Conservation (phyloP, 768 basidiomycete genomes). For the Boletus vinaceobasis region DNA sequence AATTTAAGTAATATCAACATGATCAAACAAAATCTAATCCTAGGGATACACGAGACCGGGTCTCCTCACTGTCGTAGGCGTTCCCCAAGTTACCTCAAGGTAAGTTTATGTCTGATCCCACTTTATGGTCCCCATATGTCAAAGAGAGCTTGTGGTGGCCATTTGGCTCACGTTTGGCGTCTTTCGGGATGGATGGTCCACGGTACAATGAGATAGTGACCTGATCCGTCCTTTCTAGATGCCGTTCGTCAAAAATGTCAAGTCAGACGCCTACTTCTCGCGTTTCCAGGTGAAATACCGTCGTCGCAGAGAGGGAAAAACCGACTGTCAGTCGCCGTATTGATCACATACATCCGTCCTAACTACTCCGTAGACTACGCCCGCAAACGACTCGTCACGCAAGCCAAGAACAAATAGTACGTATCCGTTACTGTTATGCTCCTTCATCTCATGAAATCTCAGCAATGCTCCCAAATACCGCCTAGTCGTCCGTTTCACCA, state of each 20-base stretch:
- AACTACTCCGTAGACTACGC: slow-evolving; percentile 74
- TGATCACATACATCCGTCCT: slow-evolving; percentile 1
- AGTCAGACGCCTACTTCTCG: slow-evolving; percentile 97
- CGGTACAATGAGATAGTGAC: slow-evolving; percentile 26
- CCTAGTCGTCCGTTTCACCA: slow-evolving; percentile 98
- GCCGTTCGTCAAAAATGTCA: slow-evolving; percentile 98
- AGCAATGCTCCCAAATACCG: slow-evolving; percentile 98
- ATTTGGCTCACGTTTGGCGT: not conserved
- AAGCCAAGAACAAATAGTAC: slow-evolving; percentile 99
- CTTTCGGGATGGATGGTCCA: slow-evolving; percentile 31
- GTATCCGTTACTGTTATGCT: slow-evolving; percentile 21
- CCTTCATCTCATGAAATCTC: slow-evolving; percentile 5
- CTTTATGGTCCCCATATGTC: not conserved
- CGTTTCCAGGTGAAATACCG: slow-evolving; percentile 99
- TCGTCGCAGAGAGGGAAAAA: slow-evolving; percentile 96
- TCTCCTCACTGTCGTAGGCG: slow-evolving; percentile 28
- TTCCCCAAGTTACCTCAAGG: slow-evolving; percentile 39
- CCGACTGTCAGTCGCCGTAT: slow-evolving; percentile 70
- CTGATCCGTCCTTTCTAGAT: slow-evolving; percentile 42
- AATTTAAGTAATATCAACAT: slow-evolving; percentile 25
- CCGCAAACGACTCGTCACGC: slow-evolving; percentile 92
- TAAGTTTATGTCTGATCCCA: slow-evolving; percentile 22
- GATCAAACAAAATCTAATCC: slow-evolving; percentile 23
- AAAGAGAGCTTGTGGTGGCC: not conserved
- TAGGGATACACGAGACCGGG: slow-evolving; percentile 5